A percentile compares a stretch with the other conserved stretches of the same genome.
Evolutionary conservation across 192 early-diverging fungal species (phyloP).

Genomic region (Spizellomyces sp.): DNA sequence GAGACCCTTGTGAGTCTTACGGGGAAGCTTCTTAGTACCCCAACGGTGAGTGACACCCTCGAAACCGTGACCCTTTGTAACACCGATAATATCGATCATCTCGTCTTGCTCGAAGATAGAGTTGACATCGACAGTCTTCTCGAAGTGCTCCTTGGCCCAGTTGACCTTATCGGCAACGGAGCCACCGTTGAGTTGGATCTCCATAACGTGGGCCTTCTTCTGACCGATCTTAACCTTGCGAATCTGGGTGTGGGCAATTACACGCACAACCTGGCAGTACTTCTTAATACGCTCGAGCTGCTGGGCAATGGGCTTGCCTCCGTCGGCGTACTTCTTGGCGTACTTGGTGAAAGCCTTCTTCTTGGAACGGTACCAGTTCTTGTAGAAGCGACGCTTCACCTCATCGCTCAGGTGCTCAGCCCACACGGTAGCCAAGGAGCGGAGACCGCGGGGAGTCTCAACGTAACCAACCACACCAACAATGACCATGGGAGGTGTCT

Average conservation of each 20-base stretch:
- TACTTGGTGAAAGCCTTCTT: slow-evolving; percentile 99
- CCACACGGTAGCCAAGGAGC: slow-evolving; percentile 99
- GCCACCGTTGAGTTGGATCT: slow-evolving; percentile 99
- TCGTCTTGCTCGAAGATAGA: slow-evolving; percentile 98
- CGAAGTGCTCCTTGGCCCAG: slow-evolving; percentile 96
- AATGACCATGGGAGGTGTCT: slow-evolving; percentile 95
- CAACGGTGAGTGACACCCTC: slow-evolving; percentile 99
- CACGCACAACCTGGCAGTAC: slow-evolving; percentile 97
- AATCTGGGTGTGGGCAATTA: slow-evolving; percentile 98
- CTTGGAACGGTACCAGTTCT: slow-evolving; percentile 99
- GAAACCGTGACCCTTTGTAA: slow-evolving; percentile 99
- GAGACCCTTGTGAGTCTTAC: slow-evolving; percentile 99
- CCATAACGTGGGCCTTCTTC: slow-evolving; percentile 99
- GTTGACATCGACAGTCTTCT: slow-evolving; percentile 87
- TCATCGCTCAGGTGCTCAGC: slow-evolving; percentile 98
- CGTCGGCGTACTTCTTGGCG: slow-evolving; percentile 93
- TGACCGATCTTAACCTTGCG: slow-evolving; percentile 92
- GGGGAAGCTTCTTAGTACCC: slow-evolving; percentile 99
- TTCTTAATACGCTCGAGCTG: slow-evolving; percentile 99
- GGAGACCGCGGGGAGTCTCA: slow-evolving; percentile 97
- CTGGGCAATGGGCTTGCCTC: slow-evolving; percentile 78
- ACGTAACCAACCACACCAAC: slow-evolving; percentile 99
- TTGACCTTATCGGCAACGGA: slow-evolving; percentile 95
- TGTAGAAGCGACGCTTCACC: slow-evolving; percentile 99
- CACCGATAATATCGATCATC: slow-evolving; percentile 98